phyloP scores from a whole-genome alignment of 2,329 filamentous ascomycete species.

The Phyllosticta citribraziliensis region DNA sequence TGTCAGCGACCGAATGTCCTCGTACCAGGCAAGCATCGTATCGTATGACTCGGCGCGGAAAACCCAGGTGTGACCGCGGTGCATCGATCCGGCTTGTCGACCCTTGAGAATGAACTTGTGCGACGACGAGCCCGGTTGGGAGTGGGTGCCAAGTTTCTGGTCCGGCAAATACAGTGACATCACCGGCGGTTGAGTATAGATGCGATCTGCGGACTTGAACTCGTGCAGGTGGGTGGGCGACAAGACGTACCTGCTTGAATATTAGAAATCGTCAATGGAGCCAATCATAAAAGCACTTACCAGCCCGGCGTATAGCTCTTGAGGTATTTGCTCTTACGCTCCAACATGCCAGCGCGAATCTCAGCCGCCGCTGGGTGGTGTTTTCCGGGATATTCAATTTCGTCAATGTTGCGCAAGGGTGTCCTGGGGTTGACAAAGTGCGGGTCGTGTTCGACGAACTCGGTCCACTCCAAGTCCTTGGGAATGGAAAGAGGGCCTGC shows the following conservation, averaged over 20 bases:
- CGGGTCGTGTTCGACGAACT: conserved; percentile 70
- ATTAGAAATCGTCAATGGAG: conserved; percentile 4
- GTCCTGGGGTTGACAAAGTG: conserved; percentile 80
- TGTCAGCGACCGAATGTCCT: conserved; percentile 82
- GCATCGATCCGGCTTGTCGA: conserved; percentile 84
- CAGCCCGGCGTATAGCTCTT: conserved; percentile 96
- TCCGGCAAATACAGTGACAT: conserved; percentile 95
- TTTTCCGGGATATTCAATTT: conserved; percentile 85
- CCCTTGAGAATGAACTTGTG: conserved; percentile 99
- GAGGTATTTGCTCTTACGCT: conserved; percentile 97
- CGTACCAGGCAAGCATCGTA: conserved; percentile 95
- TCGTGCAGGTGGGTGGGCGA: conserved; percentile 96
- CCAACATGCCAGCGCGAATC: conserved; percentile 80
- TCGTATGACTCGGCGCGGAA: conserved; percentile 65
- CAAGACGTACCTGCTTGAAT: conserved; percentile 66
- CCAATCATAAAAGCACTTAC: conserved; percentile 41
- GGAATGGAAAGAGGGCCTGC: conserved; percentile 84
- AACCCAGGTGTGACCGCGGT: conserved; percentile 64
- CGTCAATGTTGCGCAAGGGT: conserved; percentile 65
- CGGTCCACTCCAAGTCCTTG: conserved; percentile 83
- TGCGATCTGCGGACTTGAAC: conserved; percentile 96
- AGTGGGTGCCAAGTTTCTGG: conserved; percentile 91
- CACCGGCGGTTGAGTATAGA: conserved; percentile 68
- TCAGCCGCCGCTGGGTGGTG: conserved; percentile 75
- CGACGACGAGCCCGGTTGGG: conserved; percentile 68